Percentiles rank a stretch among this genome's conserved stretches.
Conservation (phyloP, 2,329 filamentous ascomycete species). For the Neofusicoccum laricinum region DNA sequence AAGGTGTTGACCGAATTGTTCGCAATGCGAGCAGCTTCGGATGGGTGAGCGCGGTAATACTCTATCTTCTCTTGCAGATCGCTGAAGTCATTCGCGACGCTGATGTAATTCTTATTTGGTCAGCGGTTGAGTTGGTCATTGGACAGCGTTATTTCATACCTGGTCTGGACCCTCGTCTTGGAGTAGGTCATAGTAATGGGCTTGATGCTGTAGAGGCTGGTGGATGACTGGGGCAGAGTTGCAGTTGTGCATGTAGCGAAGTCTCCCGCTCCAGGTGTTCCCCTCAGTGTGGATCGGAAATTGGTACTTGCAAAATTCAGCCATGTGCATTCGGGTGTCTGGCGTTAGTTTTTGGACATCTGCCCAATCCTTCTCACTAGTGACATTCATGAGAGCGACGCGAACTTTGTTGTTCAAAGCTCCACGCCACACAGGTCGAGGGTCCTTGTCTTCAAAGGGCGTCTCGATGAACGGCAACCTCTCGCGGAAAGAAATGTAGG, state of each 20-base stretch:
- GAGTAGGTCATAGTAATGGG: slow-evolving; percentile 49
- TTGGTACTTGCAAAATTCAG: slow-evolving; percentile 24
- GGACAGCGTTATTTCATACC: background rate
- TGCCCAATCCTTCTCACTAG: slow-evolving; percentile 26
- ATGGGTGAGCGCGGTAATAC: slow-evolving; percentile 42
- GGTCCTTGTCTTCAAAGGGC: slow-evolving; percentile 25
- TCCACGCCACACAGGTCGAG: slow-evolving; percentile 32
- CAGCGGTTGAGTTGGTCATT: background rate
- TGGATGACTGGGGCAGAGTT: slow-evolving; percentile 50
- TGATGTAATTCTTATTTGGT: slow-evolving; percentile 47
- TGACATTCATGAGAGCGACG: slow-evolving; percentile 23
- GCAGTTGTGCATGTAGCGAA: slow-evolving; percentile 34
- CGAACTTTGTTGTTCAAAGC: slow-evolving; percentile 27
- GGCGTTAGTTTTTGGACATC: slow-evolving; percentile 25
- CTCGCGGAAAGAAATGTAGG: slow-evolving; percentile 19
- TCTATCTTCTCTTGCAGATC: slow-evolving; percentile 38
- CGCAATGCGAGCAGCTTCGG: slow-evolving; percentile 49
- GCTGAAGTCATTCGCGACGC: slow-evolving; percentile 45
- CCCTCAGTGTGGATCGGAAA: slow-evolving; percentile 24
- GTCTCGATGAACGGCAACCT: slow-evolving; percentile 16
- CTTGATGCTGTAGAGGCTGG: slow-evolving; percentile 44
- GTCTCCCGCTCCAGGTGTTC: slow-evolving; percentile 31
- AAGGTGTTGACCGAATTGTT: slow-evolving; percentile 48
- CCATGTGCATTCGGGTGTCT: slow-evolving; percentile 22
- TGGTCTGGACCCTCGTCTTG: slow-evolving; percentile 37